Evolutionary conservation across 2,329 filamentous ascomycete genomes (phyloP).

Genomic region (Colletotrichum costaricense): DNA sequence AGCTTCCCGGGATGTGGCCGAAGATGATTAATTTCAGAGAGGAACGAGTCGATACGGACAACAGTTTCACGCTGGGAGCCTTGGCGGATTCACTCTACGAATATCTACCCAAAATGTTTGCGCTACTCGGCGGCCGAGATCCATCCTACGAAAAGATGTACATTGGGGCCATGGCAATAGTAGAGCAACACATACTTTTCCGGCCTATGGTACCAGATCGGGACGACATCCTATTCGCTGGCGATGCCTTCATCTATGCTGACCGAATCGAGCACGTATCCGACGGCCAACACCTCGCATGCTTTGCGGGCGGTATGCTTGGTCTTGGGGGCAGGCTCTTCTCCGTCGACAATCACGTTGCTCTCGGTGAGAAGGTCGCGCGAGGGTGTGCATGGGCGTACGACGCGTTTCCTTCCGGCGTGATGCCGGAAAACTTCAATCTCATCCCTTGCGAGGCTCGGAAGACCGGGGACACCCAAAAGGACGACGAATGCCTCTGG

Average conservation of each 20-base stretch:
- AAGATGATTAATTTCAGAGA: conserved; percentile 68
- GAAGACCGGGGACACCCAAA: conserved; percentile 4
- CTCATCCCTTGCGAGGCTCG: conserved; percentile 50
- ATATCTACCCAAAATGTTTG: conserved; percentile 58
- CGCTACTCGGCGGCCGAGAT: conserved; percentile 67
- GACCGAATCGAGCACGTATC: conserved; percentile 37
- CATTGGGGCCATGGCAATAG: conserved; percentile 63
- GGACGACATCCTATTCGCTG: conserved; percentile 69
- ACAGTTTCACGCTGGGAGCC: conserved; percentile 50
- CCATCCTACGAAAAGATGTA: conserved; percentile 68
- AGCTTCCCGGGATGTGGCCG: conserved; percentile 80
- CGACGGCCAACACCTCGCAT: conserved; percentile 59
- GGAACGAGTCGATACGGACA: conserved; percentile 50
- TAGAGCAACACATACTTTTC: conserved; percentile 69
- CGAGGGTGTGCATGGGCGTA: conserved; percentile 66
- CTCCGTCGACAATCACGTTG: conserved; percentile 52
- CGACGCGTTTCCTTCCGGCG: conserved; percentile 55
- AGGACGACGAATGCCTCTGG: conserved; percentile 59
- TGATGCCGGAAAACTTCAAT: conserved; percentile 63
- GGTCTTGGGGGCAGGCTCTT: conserved; percentile 60
- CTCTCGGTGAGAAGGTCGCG: conserved; percentile 55
- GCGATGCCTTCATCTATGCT: conserved; percentile 40
- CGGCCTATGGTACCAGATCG: conserved; percentile 72
- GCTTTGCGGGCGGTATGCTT: conserved; percentile 63
- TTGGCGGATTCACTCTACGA: conserved; percentile 55